These are phyloP conservation scores for Penicillium paneum DNA, from an alignment of 2,329 filamentous ascomycete genomes.

Conservation along the genomic window DNA sequence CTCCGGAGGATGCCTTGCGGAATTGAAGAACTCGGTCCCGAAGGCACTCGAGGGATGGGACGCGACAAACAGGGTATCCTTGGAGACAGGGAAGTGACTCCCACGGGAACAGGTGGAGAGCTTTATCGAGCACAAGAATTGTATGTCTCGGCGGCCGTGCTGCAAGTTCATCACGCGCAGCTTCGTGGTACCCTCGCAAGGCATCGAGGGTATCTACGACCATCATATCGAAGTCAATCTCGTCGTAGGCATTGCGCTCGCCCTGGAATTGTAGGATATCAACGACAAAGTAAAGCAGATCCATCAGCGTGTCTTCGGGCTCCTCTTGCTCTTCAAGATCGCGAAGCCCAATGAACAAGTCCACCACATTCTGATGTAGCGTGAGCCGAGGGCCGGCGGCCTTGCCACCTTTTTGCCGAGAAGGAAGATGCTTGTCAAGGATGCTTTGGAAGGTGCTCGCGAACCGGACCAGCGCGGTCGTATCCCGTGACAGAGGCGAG, in stretches of 20 bases:
- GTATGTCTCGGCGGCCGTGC: constrained; percentile 57
- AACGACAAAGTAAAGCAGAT: constrained; percentile 92
- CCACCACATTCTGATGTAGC: constrained; percentile 68
- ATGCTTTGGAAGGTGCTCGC: constrained; percentile 73
- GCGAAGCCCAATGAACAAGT: constrained; percentile 83
- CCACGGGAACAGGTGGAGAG: constrained; percentile 90
- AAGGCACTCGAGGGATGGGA: constrained; percentile 81
- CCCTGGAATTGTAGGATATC: constrained; percentile 96
- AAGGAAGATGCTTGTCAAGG: constrained; percentile 81
- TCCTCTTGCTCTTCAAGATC: constrained; percentile 68
- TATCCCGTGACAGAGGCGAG: constrained; percentile 64
- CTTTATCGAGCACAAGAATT: constrained; percentile 86
- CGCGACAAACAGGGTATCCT: constrained; percentile 73
- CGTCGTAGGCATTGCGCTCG: constrained; percentile 93
- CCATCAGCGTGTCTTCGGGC: constrained; percentile 83
- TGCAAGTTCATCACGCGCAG: constrained; percentile 37
- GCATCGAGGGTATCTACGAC: constrained; percentile 84
- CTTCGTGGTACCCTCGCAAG: constrained; percentile 70
- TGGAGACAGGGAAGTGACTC: constrained; percentile 88
- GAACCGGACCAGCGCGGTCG: constrained; percentile 69
- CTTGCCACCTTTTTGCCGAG: constrained; percentile 61
- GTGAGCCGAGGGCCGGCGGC: constrained; percentile 52
- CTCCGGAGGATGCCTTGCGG: constrained; percentile 23
- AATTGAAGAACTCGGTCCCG: constrained; percentile 67
- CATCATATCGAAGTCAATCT: constrained; percentile 93